Conservation (phyloP, 192 early-diverging fungal genomes). For the Coemansia sp. region DNA sequence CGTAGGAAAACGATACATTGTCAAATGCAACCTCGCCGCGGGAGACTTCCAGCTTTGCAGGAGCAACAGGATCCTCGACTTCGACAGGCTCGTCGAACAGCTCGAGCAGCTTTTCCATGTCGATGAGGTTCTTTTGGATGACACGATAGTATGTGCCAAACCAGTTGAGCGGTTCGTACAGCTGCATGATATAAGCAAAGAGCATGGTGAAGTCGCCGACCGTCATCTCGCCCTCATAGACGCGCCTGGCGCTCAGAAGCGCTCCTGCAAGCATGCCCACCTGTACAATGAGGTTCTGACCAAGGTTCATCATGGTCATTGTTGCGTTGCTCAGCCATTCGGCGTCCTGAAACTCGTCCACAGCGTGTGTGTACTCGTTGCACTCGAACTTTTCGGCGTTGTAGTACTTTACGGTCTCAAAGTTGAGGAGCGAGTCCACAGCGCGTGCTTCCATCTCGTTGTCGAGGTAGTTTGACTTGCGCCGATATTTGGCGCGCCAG, state of each 20-base stretch:
- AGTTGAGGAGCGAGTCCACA: slow-evolving; percentile 95
- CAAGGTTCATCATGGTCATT: slow-evolving; percentile 80
- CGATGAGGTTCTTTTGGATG: slow-evolving; percentile 90
- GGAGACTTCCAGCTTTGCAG: slow-evolving; percentile 26
- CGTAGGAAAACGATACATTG: slow-evolving; percentile 68
- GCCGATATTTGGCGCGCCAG: slow-evolving; percentile 80
- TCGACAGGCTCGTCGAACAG: slow-evolving; percentile 58
- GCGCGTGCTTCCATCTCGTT: slow-evolving; percentile 79
- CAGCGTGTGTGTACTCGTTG: slow-evolving; percentile 71
- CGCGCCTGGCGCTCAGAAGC: slow-evolving; percentile 81
- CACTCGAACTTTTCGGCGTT: slow-evolving; percentile 87
- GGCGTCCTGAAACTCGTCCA: slow-evolving; percentile 77
- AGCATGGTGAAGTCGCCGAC: slow-evolving; percentile 89
- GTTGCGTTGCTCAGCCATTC: slow-evolving; percentile 78
- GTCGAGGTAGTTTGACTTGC: slow-evolving; percentile 83
- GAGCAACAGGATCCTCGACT: slow-evolving; percentile 36
- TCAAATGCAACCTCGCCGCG: slow-evolving; percentile 64
- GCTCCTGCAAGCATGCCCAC: slow-evolving; percentile 78
- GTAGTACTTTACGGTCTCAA: slow-evolving; percentile 99
- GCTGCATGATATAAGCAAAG: slow-evolving; percentile 83
- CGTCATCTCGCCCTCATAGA: slow-evolving; percentile 66
- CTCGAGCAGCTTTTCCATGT: slow-evolving; percentile 98
- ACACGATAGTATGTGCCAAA: slow-evolving; percentile 94
- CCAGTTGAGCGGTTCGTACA: slow-evolving; percentile 87
- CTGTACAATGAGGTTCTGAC: slow-evolving; percentile 87